Evolutionary conservation across 495 filamentous ascomycete genomes (phyloP).

Genomic region (Lasiosphaeris hirsuta): DNA sequence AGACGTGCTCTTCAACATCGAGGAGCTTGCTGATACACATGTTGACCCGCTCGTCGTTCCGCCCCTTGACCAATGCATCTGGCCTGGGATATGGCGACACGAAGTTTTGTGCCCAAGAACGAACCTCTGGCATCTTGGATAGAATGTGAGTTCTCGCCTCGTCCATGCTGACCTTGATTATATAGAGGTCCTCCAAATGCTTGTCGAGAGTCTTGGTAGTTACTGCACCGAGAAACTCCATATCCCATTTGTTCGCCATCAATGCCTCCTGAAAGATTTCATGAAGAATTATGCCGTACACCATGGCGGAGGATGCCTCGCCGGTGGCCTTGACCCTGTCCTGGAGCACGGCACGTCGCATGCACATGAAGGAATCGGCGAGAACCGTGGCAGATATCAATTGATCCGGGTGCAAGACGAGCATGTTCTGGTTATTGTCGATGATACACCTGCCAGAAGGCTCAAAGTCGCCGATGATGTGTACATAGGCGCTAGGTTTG

Average conservation of each 20-base stretch:
- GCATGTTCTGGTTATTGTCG: slow-evolving; percentile 74
- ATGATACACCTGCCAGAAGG: slow-evolving; percentile 63
- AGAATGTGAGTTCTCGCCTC: slow-evolving; percentile 72
- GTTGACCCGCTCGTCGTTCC: slow-evolving; percentile 64
- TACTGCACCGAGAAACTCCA: slow-evolving; percentile 55
- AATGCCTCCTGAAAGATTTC: slow-evolving; percentile 91
- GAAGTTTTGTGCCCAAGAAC: slow-evolving; percentile 79
- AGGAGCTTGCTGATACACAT: slow-evolving; percentile 90
- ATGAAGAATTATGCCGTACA: slow-evolving; percentile 90
- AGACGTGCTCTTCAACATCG: slow-evolving; percentile 94
- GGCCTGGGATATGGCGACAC: slow-evolving; percentile 66
- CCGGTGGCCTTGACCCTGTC: slow-evolving; percentile 87
- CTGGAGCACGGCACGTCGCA: slow-evolving; percentile 84
- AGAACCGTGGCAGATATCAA: slow-evolving; percentile 91
- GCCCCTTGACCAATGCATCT: slow-evolving; percentile 72
- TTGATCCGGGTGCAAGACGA: slow-evolving; percentile 94
- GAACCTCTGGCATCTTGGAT: slow-evolving; percentile 73
- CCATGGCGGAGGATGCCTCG: slow-evolving; percentile 68
- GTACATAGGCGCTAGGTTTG: slow-evolving; percentile 68
- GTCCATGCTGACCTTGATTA: slow-evolving; percentile 68
- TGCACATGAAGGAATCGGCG: slow-evolving; percentile 87
- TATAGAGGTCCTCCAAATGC: slow-evolving; percentile 82
- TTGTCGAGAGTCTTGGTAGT: slow-evolving; percentile 63
- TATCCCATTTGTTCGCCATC: slow-evolving; percentile 77
- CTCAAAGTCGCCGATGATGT: slow-evolving; percentile 79